Base-by-base conservation (phyloP, 164 flowering plant genomes). In the Amborella trichopoda region DNA sequence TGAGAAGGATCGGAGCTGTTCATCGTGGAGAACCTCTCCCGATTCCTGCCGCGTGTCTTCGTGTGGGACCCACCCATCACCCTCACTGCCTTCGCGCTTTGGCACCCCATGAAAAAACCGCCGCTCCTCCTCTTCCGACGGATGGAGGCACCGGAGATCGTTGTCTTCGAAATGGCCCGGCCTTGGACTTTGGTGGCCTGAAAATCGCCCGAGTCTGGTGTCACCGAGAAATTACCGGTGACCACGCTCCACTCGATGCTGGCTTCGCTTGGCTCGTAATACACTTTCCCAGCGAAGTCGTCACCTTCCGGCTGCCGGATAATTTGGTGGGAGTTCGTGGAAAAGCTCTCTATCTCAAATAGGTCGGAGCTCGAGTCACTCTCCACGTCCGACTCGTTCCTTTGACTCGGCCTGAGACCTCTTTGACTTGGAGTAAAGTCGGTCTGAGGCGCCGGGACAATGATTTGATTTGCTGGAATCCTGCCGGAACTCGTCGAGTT, bases 291-390 rank as follows among this genome's bases (percentile, higher is more conserved):
- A 1, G 74, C 63, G 28, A 49, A 28, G 2, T 57, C 65, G 23
- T 67, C 74, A 0, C 75, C 65, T 28, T 48, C 55, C 47, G 68
- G 78, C 12, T 61, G 59, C 19, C 50, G 54, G 14, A 72, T 63
- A 45, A 59, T 73, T 17, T 74, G 73, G 54, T 67, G 64, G 27
- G 45, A 46, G 24, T 56, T 68, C 14, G 68, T 60, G 1, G 81
- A 57, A 13, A 83, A 42, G 59, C 78, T 74, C 37, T 72, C 75
- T 20, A 88, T 81, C 70, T 88, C 96, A 19, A 88, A 88, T 44
- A 88, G 53, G 43, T 88, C 96, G 13, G 96, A 88, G 50, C 96
- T 88, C 21, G 81, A 68, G 49, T 83, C 91, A 19, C 96, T 83
- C 22, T 53, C 76, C 0, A 55, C 24, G 27, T 53, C 49, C 21